Evolutionary conservation across 2,329 filamentous ascomycete species (phyloP), one percentile per base, ranked within the genome.

Genomic region (Cladosporium oxysporum): DNA sequence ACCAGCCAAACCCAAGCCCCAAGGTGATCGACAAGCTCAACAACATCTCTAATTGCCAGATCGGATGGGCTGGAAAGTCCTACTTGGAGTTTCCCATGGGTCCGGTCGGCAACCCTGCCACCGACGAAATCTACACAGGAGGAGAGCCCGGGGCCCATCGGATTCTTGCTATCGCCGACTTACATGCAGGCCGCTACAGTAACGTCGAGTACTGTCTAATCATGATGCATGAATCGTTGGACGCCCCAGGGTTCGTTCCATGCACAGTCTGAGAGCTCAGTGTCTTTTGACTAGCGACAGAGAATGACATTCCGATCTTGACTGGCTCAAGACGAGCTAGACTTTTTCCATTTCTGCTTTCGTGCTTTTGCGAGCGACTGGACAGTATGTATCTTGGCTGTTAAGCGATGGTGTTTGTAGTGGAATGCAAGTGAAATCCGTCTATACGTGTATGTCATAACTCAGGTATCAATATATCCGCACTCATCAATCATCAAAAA

Each of bases 401-500:
- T 26, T 26, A 3, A 26, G 23, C 23, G 23, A 26, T 26, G 23
- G 23, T 26, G 23, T 26, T 26, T 26, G 23, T 26, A 26, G 23
- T 26, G 23, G 23, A 26, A 26, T n/a, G 37, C 37, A 18, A 7
- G 6, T 44, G 37, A 21, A 12, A 21, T 23, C 21, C 41, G 10
- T 47, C 41, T 47, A 47, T 47, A 5, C 41, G 5, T 47, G n/a
- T 47, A 47, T 47, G 12, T 23, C 41, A 16, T 47, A 47, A n/a
- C n/a, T 47, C 41, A 47, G 41, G 41, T 47, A 47, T 41, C 35
- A 18, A 41, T 35, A 41, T 47, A n/a, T 47, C 41, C n/a, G 6
- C 1, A n/a, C 28, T 33, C 28, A 21, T 63, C 61, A 63, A 57
- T 63, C 61, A n/a, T 63, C 61, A n/a, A 63, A 63, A 5, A 63